Evolutionary conservation across 805 yeast genomes (phyloP), one percentile per base, ranked within the genome.

Genomic region (Cyberlindnera amylophila): DNA sequence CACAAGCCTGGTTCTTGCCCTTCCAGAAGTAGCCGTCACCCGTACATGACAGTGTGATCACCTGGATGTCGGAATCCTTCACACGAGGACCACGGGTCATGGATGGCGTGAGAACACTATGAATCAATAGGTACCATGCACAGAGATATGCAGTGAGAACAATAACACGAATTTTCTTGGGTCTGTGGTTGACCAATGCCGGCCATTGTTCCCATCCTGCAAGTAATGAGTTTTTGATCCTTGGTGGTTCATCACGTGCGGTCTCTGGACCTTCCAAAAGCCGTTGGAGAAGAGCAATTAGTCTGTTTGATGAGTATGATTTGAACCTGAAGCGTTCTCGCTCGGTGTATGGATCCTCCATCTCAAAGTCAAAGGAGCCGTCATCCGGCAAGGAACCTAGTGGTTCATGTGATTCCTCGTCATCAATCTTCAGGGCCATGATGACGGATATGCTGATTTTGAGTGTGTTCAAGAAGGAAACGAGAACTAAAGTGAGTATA

Each of bases 1-100:
- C 96, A 69, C 96, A 90, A 1, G 68, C 72, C 9, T 75, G 78
- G 54, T 84, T 85, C 42, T 80, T 82, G 0, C 96, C 96, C 37
- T 58, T 65, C 96, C 96, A 88, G 45, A 82, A 67, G 30, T 62
- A 60, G 16, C 58, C 51, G 32, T 69, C 72, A 13, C 60, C 65
- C 4, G 69, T 61, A 51, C 87, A 81, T 0, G 81, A 67, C 18
- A 82, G 53, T 4, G 79, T 41, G 6, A 52, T 18, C 8, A 55
- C 50, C n/a, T 50, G 50, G 4, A 37, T 13, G 4, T 42, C 45
- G 4, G 32, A 26, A 13, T 35, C 49, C n/a, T 43, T 21, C 8
- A 32, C 38, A 13, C n/a, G 19, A 5, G 51, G 47, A 2, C 48
- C 51, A 15, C 31, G 34, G 4, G 40, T 9, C 21, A 46, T 31